These are phyloP conservation scores for Schizophyllum amplum DNA, from an alignment of 1,284 basidiomycete species.

Conservation along the genomic window DNA sequence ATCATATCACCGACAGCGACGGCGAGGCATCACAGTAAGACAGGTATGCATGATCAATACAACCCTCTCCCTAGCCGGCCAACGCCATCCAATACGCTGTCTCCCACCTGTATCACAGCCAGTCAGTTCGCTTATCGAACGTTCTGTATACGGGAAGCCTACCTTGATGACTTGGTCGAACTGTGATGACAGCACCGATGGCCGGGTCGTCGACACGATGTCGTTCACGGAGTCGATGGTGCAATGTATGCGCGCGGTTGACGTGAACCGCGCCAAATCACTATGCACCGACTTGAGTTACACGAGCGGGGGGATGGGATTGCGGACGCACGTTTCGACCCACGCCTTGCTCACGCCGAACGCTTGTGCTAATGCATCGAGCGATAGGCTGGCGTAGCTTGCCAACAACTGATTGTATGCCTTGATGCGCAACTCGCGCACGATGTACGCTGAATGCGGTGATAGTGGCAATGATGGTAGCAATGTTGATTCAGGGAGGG, in stretches of 20 bases:
- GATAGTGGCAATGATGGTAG: slow-evolving; percentile 81
- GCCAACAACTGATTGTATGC: slow-evolving; percentile 92
- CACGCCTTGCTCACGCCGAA: slow-evolving; percentile 91
- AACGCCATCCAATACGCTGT: slow-evolving; percentile 12
- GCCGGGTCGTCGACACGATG: slow-evolving; percentile 90
- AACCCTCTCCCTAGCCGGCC: slow-evolving; percentile 13
- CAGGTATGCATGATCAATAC: slow-evolving; percentile 4
- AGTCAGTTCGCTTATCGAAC: no score
- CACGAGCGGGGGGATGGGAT: not conserved
- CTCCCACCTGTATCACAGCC: slow-evolving; percentile 62
- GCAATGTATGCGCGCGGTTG: slow-evolving; percentile 81
- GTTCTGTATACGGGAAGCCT: no score
- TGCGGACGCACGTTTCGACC: slow-evolving; percentile 65
- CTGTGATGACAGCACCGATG: slow-evolving; percentile 79
- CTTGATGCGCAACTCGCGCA: slow-evolving; percentile 94
- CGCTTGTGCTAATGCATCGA: slow-evolving; percentile 80
- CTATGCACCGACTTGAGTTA: slow-evolving; percentile 28
- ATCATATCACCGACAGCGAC: no score
- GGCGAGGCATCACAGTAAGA: no score
- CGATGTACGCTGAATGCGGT: slow-evolving; percentile 86
- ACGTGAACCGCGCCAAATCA: slow-evolving; percentile 91
- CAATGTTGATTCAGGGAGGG: slow-evolving; percentile 83
- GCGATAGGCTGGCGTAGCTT: slow-evolving; percentile 83
- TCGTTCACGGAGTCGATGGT: slow-evolving; percentile 94
- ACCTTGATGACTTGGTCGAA: slow-evolving; percentile 69